Conservation (phyloP, 768 basidiomycete genomes). For the Russula abietina region DNA sequence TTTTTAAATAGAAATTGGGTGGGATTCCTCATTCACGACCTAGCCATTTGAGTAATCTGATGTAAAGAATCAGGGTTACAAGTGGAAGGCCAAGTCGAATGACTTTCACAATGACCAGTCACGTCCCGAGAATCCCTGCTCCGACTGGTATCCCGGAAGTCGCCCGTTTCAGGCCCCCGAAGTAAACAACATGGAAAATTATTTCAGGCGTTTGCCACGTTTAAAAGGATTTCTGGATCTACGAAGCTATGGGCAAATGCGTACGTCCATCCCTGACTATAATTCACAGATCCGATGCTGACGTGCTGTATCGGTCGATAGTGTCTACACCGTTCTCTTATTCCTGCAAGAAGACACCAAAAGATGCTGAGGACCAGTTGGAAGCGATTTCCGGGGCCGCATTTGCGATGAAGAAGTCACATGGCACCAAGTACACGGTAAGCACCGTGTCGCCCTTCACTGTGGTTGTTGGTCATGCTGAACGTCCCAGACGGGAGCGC, state of each 20-base stretch:
- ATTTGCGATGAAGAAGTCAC: conserved; percentile 46
- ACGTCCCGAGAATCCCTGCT: conserved; percentile 50
- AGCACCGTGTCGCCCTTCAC: conserved; percentile 3
- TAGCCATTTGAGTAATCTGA: neutral
- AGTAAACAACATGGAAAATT: conserved; percentile 68
- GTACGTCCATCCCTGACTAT: conserved; percentile 33
- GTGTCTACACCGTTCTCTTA: conserved; percentile 78
- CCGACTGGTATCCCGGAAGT: conserved; percentile 69
- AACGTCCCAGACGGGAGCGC: conserved; percentile 36
- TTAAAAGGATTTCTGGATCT: conserved; percentile 67
- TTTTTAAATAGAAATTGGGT: conserved; percentile 4
- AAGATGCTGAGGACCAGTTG: conserved; percentile 68
- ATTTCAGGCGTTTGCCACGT: conserved; percentile 46
- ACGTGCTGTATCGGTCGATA: conserved; percentile 28
- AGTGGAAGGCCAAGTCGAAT: conserved; percentile 49
- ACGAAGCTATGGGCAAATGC: conserved; percentile 77
- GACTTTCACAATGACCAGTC: conserved; percentile 1
- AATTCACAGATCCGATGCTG: neutral
- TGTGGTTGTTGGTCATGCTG: neutral
- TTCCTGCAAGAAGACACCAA: conserved; percentile 54
- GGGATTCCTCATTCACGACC: neutral
- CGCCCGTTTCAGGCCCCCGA: conserved; percentile 73
- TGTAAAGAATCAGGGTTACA: conserved; percentile 47
- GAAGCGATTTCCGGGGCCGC: conserved; percentile 66
- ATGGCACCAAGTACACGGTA: conserved; percentile 55